phyloP scores from a whole-genome alignment of 441 rosid genomes.

The Croton setiger region DNA sequence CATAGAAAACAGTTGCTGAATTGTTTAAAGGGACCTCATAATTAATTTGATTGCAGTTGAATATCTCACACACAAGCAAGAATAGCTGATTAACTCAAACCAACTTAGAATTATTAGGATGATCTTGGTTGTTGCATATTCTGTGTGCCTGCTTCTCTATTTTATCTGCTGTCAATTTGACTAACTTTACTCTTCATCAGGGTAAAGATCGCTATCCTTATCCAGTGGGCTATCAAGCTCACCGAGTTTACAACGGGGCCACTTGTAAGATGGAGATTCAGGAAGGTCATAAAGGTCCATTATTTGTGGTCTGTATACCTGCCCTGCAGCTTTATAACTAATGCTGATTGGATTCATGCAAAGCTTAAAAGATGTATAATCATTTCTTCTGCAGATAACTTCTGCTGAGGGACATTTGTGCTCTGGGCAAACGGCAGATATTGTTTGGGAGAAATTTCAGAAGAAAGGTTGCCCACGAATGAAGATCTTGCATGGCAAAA shows the following conservation, averaged over 20 bases:
- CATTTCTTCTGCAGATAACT: constrained; percentile 50
- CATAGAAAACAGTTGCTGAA: constrained; percentile 2
- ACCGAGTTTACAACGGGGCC: constrained; percentile 57
- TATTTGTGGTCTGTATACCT: constrained; percentile 56
- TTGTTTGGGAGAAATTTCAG: constrained; percentile 83
- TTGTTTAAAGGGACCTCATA: not conserved
- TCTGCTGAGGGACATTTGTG: constrained; percentile 51
- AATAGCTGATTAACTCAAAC: not conserved
- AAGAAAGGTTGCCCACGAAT: constrained; percentile 47
- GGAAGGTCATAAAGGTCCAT: constrained; percentile 81
- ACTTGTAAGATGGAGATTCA: constrained; percentile 62
- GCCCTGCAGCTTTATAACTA: constrained; percentile 11
- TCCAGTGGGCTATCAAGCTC: constrained; percentile 82
- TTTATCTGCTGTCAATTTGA: not conserved
- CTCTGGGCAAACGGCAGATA: constrained; percentile 76
- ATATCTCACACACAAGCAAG: not conserved
- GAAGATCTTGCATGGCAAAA: constrained; percentile 76
- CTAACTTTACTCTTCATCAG: constrained; percentile 31
- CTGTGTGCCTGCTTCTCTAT: not conserved
- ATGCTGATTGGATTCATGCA: constrained; percentile 17
- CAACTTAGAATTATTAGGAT: not conserved
- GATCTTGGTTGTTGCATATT: not conserved
- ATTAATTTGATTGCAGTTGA: not conserved
- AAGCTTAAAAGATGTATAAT: constrained; percentile 5
- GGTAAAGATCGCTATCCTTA: constrained; percentile 93